Evolutionary conservation across 1,284 basidiomycete species (phyloP).

Genomic region (Leccinum olivaceoglutinosum): DNA sequence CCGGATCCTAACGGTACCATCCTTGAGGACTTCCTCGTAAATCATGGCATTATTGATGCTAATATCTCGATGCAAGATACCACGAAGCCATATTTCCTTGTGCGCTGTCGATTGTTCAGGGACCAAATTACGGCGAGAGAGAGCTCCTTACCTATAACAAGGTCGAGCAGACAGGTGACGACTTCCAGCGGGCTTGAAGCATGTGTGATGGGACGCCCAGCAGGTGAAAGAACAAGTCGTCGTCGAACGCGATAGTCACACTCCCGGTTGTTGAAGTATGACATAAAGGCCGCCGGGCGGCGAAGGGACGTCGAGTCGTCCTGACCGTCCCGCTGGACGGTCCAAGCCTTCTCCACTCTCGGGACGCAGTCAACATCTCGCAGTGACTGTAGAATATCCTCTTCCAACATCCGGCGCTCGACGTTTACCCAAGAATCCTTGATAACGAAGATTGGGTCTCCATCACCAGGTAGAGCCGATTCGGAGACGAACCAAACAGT

Average conservation of each 20-base stretch:
- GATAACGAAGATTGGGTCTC: not conserved
- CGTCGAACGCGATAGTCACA: not conserved
- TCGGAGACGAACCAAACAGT: not conserved
- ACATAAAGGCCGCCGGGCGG: not conserved
- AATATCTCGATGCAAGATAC: not conserved
- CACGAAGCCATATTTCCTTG: not conserved
- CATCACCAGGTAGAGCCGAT: not conserved
- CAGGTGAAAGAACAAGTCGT: not conserved
- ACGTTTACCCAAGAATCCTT: not conserved
- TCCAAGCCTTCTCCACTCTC: constrained; percentile 1
- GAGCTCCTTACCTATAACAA: not conserved
- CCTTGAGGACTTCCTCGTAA: not conserved
- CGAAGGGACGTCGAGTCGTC: not conserved
- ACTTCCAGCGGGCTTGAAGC: not conserved
- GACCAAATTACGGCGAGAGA: not conserved
- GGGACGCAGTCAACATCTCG: not conserved
- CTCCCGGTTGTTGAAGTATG: not conserved
- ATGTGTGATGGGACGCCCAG: not conserved
- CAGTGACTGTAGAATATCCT: not conserved
- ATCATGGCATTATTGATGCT: constrained; percentile 2
- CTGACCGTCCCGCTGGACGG: not conserved
- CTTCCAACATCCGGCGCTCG: not conserved
- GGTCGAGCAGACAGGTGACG: not conserved
- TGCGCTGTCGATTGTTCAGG: not conserved
- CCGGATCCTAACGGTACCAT: not conserved